These are phyloP conservation scores for Clitopilus passeckerianus DNA, from an alignment of 768 basidiomycete species.

Conservation along the genomic window DNA sequence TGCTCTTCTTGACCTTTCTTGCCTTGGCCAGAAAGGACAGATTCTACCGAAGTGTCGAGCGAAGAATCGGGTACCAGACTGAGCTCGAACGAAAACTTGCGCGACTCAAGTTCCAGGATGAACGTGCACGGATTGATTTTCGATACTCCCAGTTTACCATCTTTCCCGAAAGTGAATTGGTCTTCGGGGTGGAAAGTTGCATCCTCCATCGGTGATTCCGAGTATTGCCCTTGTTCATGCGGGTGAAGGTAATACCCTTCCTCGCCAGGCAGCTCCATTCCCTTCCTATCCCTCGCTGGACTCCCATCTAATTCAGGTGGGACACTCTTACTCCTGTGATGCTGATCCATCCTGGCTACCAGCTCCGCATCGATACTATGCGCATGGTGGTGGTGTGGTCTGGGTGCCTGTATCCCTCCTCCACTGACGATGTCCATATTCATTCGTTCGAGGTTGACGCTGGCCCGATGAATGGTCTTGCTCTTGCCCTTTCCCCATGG, in stretches of 20 bases:
- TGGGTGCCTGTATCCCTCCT: background rate
- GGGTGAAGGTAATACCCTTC: constrained; percentile 6
- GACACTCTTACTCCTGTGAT: constrained; percentile 41
- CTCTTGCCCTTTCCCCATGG: constrained; percentile 21
- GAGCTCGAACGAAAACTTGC: constrained; percentile 65
- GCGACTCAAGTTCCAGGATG: constrained; percentile 57
- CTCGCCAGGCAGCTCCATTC: constrained; percentile 21
- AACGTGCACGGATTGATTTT: constrained; percentile 59
- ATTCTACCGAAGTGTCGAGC: constrained; percentile 12
- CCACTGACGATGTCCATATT: constrained; percentile 11
- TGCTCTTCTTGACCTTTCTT: constrained; percentile 5
- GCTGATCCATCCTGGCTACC: background rate
- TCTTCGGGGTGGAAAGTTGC: constrained; percentile 3
- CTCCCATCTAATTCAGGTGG: constrained; percentile 48
- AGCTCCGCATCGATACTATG: constrained; percentile 2
- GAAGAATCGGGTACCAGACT: constrained; percentile 45
- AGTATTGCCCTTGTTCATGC: constrained; percentile 5
- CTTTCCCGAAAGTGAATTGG: constrained; percentile 33
- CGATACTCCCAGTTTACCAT: constrained; percentile 55
- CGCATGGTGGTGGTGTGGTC: constrained; percentile 4
- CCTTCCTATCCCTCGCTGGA: constrained; percentile 22
- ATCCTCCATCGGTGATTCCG: constrained; percentile 16
- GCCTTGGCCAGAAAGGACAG: background rate
- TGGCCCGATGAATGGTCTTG: constrained; percentile 12
- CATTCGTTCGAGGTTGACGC: constrained; percentile 19